Evolutionary conservation across 2,329 filamentous ascomycete species (phyloP).

Genomic region (Paecilomyces variotii): DNA sequence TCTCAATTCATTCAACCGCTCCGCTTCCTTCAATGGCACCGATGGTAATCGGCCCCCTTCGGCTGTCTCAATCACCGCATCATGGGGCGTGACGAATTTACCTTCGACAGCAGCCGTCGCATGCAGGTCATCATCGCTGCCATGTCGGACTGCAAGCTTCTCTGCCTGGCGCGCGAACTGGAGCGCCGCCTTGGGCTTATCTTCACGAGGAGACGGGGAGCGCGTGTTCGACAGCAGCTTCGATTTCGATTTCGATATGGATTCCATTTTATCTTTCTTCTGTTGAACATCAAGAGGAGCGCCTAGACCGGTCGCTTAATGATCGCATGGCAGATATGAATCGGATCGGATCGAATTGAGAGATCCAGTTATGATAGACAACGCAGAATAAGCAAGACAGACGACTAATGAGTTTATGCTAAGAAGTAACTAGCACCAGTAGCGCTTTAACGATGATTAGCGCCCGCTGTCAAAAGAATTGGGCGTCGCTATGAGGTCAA

Average conservation of each 20-base stretch:
- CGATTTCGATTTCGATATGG: no score
- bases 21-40: slow-evolving; percentile 62
- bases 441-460: no score
- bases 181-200: neutral
- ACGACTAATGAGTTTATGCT: no score
- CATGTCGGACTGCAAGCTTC: slow-evolving; percentile 1
- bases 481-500: no score
- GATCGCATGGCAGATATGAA: neutral
- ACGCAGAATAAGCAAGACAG: no score
- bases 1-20: slow-evolving; percentile 52
- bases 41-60: slow-evolving; percentile 60
- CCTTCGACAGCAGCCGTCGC: slow-evolving; percentile 9
- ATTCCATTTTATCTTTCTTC: neutral
- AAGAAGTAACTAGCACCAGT: no score
- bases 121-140: neutral
- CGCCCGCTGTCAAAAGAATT: no score
- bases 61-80: slow-evolving; percentile 62
- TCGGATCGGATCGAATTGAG: no score
- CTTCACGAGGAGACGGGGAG: neutral
- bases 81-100: slow-evolving; percentile 54
- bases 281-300: neutral
- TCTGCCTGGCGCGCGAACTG: slow-evolving; percentile 1
- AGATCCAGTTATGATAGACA: no score
- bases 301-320: neutral
- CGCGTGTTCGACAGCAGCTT: neutral